Conservation (phyloP, 306 rosid species). For the Trifolium dubium region DNA sequence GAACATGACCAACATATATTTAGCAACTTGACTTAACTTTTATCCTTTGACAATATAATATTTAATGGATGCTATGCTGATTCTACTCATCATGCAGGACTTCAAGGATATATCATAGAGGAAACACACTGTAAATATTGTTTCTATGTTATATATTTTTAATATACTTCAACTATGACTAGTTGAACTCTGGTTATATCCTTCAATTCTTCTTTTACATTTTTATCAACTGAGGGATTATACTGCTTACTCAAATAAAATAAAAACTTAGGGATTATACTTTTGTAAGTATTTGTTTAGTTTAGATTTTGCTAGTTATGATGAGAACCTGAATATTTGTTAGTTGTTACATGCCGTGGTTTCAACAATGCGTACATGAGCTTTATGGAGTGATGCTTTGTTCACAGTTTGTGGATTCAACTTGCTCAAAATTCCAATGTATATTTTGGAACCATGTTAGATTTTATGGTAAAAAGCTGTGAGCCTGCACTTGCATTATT, state of each 20-base stretch:
- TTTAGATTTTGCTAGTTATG: conserved; percentile 40
- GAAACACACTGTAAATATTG: conserved; percentile 53
- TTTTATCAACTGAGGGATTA: background rate
- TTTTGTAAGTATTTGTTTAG: conserved; percentile 36
- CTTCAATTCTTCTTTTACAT: background rate
- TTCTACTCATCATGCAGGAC: conserved; percentile 45
- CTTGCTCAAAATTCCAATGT: conserved; percentile 1
- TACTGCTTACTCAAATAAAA: too few relatives aligned
- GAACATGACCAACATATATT: background rate
- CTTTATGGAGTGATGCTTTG: background rate
- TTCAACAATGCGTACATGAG: background rate
- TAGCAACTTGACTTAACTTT: background rate
- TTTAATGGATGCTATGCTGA: conserved; percentile 25
- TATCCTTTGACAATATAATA: conserved; percentile 3
- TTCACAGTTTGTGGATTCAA: conserved; percentile 14
- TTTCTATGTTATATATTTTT: background rate
- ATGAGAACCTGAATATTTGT: conserved; percentile 2
- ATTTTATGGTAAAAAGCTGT: conserved; percentile 1
- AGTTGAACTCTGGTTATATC: conserved; percentile 11
- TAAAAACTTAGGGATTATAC: background rate
- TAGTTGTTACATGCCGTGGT: background rate
- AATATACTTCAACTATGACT: conserved; percentile 23
- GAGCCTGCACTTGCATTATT: background rate
- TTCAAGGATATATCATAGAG: conserved; percentile 30
- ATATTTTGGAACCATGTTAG: background rate